Conservation (phyloP, 768 basidiomycete species). For the Trametes meyenii region DNA sequence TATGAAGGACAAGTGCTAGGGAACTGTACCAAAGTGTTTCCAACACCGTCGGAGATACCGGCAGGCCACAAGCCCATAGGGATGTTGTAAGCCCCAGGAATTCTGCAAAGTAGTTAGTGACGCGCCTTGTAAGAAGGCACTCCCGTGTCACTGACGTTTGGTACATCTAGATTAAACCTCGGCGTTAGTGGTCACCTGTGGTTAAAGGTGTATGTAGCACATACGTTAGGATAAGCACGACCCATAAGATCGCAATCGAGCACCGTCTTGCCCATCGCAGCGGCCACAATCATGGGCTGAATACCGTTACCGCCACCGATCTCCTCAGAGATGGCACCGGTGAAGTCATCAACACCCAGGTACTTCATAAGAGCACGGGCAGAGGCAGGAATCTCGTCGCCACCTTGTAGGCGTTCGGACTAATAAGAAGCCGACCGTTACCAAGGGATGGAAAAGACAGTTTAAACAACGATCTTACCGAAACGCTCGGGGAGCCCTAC, state of each 20-base stretch:
- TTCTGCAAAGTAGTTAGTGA: conserved; percentile 8
- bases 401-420: conserved; percentile 33
- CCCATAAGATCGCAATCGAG: conserved; percentile 45
- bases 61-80: conserved; percentile 36
- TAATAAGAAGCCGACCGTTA: background rate
- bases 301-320: conserved; percentile 48
- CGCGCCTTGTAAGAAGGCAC: background rate
- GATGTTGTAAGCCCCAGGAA: conserved; percentile 34
- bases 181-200: background rate
- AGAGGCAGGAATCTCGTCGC: conserved; percentile 29
- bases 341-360: conserved; percentile 26
- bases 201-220: background rate
- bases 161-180: conserved; percentile 28
- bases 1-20: background rate
- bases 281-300: conserved; percentile 34
- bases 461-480: conserved; percentile 12
- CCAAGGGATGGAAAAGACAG: background rate
- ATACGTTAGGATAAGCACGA: conserved; percentile 37
- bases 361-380: conserved; percentile 29
- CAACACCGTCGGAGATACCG: conserved; percentile 41
- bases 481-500: conserved; percentile 33
- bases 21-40: conserved; percentile 36
- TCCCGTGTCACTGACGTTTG: conserved; percentile 23
- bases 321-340: conserved; percentile 36
- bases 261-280: conserved; percentile 34